These are phyloP conservation scores for Fusarium torulosum DNA, from an alignment of 2,329 filamentous ascomycete genomes.

Conservation along the genomic window DNA sequence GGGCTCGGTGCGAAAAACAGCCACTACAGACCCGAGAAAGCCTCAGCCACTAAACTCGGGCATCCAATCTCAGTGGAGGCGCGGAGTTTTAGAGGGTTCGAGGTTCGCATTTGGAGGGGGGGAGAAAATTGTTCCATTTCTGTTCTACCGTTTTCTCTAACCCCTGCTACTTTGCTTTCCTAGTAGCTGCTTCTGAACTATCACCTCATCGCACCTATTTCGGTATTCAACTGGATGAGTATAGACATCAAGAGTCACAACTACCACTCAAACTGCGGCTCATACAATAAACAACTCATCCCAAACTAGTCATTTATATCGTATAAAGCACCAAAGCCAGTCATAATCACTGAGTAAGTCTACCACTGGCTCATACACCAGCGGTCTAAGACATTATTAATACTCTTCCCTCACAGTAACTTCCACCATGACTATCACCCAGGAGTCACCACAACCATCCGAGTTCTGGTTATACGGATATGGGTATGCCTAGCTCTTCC, in stretches of 20 bases:
- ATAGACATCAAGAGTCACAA: conserved; percentile 4
- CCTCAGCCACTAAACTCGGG: conserved; percentile 31
- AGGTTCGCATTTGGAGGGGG: not conserved
- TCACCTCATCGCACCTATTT: conserved; percentile 20
- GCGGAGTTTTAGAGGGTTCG: not conserved
- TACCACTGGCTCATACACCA: not conserved
- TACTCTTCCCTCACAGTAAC: conserved; percentile 6
- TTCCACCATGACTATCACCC: conserved; percentile 54
- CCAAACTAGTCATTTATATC: not conserved
- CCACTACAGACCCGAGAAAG: conserved; percentile 22
- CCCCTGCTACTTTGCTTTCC: conserved; percentile 30
- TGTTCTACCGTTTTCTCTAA: conserved; percentile 31
- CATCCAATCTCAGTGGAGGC: conserved; percentile 24
- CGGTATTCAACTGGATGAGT: not conserved
- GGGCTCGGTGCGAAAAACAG: conserved; percentile 16
- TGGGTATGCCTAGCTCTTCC: conserved; percentile 69
- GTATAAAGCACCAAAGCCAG: not conserved
- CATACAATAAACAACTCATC: not conserved
- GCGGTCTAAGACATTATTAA: conserved; percentile 27
- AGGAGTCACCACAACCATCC: conserved; percentile 51
- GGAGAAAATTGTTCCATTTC: conserved; percentile 32
- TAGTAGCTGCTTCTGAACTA: conserved; percentile 10
- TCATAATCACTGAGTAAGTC: conserved; percentile 2
- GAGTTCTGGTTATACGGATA: conserved; percentile 99
- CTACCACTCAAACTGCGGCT: conserved; percentile 6